Evolutionary conservation across 208 protist species (phyloP).

Genomic region (Phytomonas serpens): DNA sequence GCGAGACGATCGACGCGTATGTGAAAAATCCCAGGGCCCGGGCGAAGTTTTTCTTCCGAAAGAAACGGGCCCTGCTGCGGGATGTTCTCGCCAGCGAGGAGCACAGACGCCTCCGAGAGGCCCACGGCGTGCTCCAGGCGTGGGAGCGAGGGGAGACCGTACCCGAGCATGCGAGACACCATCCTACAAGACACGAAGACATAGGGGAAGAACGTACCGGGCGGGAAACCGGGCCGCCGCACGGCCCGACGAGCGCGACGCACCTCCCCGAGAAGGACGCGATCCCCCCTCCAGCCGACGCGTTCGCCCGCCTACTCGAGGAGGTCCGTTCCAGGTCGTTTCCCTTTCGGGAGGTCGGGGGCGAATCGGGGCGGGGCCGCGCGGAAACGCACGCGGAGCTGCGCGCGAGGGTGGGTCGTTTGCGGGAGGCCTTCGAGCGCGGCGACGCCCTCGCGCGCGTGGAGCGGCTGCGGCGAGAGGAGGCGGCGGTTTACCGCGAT

Average conservation of each 20-base stretch:
- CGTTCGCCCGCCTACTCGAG: background rate
- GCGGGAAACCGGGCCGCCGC: too few relatives aligned
- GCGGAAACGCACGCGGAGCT: conserved; percentile 81
- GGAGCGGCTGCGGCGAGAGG: conserved; percentile 52
- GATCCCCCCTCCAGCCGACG: too few relatives aligned
- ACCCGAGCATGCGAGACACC: conserved; percentile 21
- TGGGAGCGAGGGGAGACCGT: conserved; percentile 80
- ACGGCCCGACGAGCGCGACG: too few relatives aligned
- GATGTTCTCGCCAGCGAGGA: conserved; percentile 47
- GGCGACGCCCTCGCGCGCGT: conserved; percentile 38
- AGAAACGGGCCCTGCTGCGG: conserved; percentile 61
- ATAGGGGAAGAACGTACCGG: too few relatives aligned
- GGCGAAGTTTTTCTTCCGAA: conserved; percentile 66
- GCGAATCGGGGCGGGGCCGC: conserved; percentile 36
- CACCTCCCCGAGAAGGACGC: too few relatives aligned
- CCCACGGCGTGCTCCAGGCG: conserved; percentile 61
- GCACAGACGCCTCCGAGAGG: conserved; percentile 58
- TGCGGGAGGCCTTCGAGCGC: conserved; percentile 40
- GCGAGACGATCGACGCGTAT: conserved; percentile 41
- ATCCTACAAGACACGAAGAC: too few relatives aligned
- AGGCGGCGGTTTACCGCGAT: conserved; percentile 48
- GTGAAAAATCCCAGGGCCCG: conserved; percentile 45
- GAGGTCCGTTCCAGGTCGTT: background rate
- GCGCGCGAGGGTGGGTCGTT: conserved; percentile 41
- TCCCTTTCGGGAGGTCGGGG: background rate